A percentile compares a stretch with the other conserved stretches of the same genome.
Evolutionary conservation across 331 rosid genomes (phyloP).

Genomic region (Saraca asoca): DNA sequence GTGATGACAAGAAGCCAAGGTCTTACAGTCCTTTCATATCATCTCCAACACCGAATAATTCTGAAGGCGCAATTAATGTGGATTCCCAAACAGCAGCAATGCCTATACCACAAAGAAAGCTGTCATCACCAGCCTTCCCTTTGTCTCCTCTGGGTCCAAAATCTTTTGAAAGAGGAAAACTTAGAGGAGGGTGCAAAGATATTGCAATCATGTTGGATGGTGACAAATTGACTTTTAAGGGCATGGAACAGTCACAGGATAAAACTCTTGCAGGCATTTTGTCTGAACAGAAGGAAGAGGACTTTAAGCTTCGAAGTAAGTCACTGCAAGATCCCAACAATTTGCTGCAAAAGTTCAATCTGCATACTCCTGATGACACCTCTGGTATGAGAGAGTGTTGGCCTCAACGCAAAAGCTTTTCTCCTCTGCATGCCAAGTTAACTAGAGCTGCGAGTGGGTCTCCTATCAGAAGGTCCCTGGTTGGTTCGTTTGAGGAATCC

Average conservation of each 20-base stretch:
- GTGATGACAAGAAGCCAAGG: constrained; percentile 35
- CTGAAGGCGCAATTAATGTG: constrained; percentile 32
- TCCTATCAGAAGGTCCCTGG: constrained; percentile 71
- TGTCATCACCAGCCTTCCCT: constrained; percentile 47
- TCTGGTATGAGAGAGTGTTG: constrained; percentile 35
- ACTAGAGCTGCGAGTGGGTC: constrained; percentile 49
- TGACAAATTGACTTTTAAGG: constrained; percentile 42
- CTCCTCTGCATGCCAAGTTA: constrained; percentile 46
- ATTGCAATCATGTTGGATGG: constrained; percentile 44
- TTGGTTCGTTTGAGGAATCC: constrained; percentile 98
- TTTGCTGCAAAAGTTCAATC: constrained; percentile 38
- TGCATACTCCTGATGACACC: constrained; percentile 41
- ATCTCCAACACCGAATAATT: constrained; percentile 31
- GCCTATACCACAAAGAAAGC: constrained; percentile 42
- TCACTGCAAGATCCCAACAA: constrained; percentile 36
- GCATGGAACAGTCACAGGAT: constrained; percentile 46
- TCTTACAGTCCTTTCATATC: constrained; percentile 34
- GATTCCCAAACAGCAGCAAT: constrained; percentile 39
- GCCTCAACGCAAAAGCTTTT: constrained; percentile 38
- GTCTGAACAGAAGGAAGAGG: constrained; percentile 36
- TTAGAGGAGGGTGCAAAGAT: constrained; percentile 27
- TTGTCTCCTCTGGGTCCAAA: constrained; percentile 72
- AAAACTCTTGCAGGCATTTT: constrained; percentile 38
- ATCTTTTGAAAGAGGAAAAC: constrained; percentile 38
- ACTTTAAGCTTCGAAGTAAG: constrained; percentile 29